Percentiles rank a stretch among this genome's conserved stretches.
phyloP scores from a whole-genome alignment of 2,329 filamentous ascomycete genomes.

The Coniochaeta sp. region DNA sequence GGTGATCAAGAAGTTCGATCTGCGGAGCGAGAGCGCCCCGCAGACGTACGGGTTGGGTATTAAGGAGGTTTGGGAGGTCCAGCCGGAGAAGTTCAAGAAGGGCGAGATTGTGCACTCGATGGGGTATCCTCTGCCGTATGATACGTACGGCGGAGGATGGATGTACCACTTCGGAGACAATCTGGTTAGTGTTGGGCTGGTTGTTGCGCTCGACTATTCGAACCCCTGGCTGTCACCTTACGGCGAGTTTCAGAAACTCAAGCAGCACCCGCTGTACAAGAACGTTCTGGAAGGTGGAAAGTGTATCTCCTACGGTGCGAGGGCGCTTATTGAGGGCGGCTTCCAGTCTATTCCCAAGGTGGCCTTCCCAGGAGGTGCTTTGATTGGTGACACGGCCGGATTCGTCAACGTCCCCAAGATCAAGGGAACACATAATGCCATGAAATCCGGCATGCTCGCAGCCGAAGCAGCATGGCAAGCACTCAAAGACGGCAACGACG shows the following conservation, averaged over 20 bases:
- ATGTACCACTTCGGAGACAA: conserved; percentile 99
- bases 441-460: conserved; percentile 95
- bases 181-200: conserved; percentile 83
- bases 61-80: conserved; percentile 96
- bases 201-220: conserved; percentile 88
- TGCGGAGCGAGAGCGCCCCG: conserved; percentile 79
- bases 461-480: conserved; percentile 85
- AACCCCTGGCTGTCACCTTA: conserved; percentile 97
- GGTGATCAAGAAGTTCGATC: conserved; percentile 87
- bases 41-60: conserved; percentile 93
- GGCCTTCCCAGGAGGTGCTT: conserved; percentile 87
- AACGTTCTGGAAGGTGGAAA: conserved; percentile 88
- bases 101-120: conserved; percentile 83
- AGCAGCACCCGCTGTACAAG: conserved; percentile 89
- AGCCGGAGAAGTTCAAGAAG: conserved; percentile 84
- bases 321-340: conserved; percentile 86
- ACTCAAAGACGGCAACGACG: conserved; percentile 48
- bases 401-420: conserved; percentile 98
- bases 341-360: conserved; percentile 98
- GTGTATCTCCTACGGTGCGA: conserved; percentile 92
- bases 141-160: conserved; percentile 96
- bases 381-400: conserved; percentile 93
- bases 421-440: conserved; percentile 96
- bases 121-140: conserved; percentile 80
- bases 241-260: conserved; percentile 95